phyloP scores from a whole-genome alignment of 2,329 filamentous ascomycete genomes.

The Epichloe festucae region DNA sequence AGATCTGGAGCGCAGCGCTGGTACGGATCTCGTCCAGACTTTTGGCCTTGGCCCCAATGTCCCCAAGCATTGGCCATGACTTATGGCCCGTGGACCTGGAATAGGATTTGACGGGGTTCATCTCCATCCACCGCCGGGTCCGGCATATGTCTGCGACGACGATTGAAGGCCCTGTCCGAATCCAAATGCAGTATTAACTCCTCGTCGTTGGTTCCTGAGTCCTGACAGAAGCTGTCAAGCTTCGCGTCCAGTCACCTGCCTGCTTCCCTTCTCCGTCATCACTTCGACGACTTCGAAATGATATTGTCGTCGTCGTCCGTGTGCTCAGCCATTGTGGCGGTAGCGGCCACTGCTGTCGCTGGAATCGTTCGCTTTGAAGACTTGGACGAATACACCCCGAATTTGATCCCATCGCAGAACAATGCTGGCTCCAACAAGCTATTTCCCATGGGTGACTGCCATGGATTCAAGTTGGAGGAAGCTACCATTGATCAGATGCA shows the following conservation, averaged over 20 bases:
- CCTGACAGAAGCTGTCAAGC: not conserved
- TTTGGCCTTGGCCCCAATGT: not conserved
- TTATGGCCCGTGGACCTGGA: not conserved
- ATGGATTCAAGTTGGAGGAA: constrained; percentile 50
- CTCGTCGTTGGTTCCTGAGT: not conserved
- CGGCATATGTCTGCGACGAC: not conserved
- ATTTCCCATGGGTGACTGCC: constrained; percentile 52
- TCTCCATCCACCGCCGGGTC: not conserved
- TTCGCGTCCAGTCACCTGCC: not conserved
- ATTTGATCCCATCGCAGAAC: constrained; percentile 22
- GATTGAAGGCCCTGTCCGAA: too few relatives aligned
- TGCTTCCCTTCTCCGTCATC: not conserved
- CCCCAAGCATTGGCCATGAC: not conserved
- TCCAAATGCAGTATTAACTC: not conserved
- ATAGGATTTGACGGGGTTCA: not conserved
- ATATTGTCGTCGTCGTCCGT: not conserved
- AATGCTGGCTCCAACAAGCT: constrained; percentile 23
- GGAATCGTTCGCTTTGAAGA: constrained; percentile 1
- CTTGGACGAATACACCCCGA: constrained; percentile 13
- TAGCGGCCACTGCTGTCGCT: constrained; percentile 1
- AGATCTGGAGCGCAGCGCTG: too few relatives aligned
- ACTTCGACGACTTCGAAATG: not conserved
- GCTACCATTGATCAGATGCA: constrained; percentile 59
- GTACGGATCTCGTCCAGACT: not conserved
- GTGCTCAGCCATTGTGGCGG: constrained; percentile 1